Percentiles rank a stretch among this genome's conserved stretches.
phyloP scores from a whole-genome alignment of 441 rosid species.

The Erysimum pusillum region DNA sequence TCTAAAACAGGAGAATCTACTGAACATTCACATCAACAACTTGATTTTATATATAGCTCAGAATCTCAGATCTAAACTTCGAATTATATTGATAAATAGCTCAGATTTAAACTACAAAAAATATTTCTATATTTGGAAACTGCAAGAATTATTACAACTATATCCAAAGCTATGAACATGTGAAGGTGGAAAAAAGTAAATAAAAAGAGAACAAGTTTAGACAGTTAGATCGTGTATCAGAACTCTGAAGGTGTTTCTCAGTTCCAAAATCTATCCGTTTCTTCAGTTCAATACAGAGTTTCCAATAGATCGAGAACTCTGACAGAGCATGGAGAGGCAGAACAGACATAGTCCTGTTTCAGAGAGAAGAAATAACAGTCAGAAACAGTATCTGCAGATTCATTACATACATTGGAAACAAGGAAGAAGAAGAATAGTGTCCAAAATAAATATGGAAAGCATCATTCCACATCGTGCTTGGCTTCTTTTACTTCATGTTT shows the following conservation, averaged over 20 bases:
- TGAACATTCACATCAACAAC: neutral
- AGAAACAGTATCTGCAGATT: too few relatives aligned
- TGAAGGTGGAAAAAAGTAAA: neutral
- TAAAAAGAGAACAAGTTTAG: conserved; percentile 8
- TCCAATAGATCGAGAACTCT: conserved; percentile 60
- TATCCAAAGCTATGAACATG: conserved; percentile 27
- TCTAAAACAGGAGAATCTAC: neutral
- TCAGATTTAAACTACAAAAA: neutral
- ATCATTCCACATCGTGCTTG: neutral
- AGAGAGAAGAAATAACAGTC: too few relatives aligned
- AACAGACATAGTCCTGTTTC: conserved; percentile 78
- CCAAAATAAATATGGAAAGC: neutral
- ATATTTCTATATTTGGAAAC: conserved; percentile 9
- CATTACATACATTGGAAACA: too few relatives aligned
- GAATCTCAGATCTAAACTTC: too few relatives aligned
- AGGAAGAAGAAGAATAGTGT: conserved; percentile 19
- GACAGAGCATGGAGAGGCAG: conserved; percentile 70
- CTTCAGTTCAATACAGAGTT: conserved; percentile 46
- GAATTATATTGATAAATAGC: neutral
- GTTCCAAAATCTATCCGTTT: conserved; percentile 40
- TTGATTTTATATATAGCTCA: neutral
- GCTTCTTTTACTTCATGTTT: too few relatives aligned
- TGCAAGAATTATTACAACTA: conserved; percentile 8
- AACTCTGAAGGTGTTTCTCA: conserved; percentile 6
- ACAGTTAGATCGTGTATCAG: conserved; percentile 8